Evolutionary conservation across 2,329 filamentous ascomycete species (phyloP).

Genomic region (Alternaria solani): DNA sequence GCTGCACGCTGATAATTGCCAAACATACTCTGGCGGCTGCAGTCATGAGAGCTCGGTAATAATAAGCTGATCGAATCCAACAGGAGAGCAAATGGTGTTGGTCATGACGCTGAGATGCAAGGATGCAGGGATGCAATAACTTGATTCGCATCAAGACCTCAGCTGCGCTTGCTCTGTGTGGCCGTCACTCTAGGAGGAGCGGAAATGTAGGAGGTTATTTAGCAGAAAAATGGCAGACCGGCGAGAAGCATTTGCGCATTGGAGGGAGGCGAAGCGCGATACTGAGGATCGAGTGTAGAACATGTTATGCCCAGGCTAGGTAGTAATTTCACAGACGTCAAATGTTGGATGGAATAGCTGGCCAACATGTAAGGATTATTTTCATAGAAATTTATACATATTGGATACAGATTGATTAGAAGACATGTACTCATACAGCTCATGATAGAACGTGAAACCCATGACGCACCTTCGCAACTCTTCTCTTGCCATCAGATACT

Average conservation of each 20-base stretch:
- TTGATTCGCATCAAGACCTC: too few species aligned
- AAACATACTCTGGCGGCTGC: not conserved
- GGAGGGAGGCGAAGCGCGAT: accelerated
- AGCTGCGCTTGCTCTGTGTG: too few species aligned
- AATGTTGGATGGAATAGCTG: too few species aligned
- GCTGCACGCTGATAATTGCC: not conserved
- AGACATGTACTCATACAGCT: not conserved
- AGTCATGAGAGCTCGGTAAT: accelerated
- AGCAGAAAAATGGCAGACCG: not conserved
- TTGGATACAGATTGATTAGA: too few species aligned
- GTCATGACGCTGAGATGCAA: too few species aligned
- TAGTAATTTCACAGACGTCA: too few species aligned
- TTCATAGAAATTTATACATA: not conserved
- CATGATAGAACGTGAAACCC: not conserved
- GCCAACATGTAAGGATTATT: not conserved
- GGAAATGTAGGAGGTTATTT: too few species aligned
- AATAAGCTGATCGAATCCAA: too few species aligned
- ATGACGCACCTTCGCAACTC: not conserved
- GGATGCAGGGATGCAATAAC: too few species aligned
- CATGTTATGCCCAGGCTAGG: not conserved
- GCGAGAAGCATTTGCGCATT: not conserved
- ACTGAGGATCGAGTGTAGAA: not conserved
- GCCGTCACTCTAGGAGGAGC: too few species aligned
- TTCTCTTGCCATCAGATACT: not conserved
- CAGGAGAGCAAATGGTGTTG: not conserved